Evolutionary conservation across 306 rosid genomes (phyloP).

Genomic region (Corylus avellana): DNA sequence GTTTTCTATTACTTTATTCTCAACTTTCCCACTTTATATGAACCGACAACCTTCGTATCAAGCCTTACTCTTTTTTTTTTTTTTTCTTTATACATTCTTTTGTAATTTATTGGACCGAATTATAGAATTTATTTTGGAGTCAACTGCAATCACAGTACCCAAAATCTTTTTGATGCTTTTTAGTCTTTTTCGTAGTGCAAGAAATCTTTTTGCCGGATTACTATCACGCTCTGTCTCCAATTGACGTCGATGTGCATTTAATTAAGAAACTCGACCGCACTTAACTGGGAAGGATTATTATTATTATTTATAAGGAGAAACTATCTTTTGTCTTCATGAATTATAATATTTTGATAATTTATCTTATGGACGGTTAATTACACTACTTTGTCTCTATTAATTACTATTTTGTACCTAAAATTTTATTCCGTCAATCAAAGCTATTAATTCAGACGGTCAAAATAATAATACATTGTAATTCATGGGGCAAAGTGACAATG

Average conservation of each 20-base stretch:
- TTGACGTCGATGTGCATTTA: neutral
- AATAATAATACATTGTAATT: no score
- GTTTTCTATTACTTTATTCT: constrained; percentile 5
- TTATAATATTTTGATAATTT: no score
- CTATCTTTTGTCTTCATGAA: no score
- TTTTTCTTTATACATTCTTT: neutral
- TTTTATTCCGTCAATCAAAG: no score
- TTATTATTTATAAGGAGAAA: no score
- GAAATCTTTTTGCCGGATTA: neutral
- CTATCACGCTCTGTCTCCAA: neutral
- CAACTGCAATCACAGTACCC: neutral
- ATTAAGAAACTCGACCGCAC: neutral
- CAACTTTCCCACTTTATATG: neutral
- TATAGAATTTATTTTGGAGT: neutral
- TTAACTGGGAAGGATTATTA: no score
- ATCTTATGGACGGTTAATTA: no score
- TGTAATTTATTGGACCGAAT: neutral
- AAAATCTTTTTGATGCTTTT: neutral
- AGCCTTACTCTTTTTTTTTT: neutral
- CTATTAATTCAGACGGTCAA: no score
- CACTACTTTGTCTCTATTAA: no score
- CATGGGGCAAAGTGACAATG: no score
- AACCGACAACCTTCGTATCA: neutral
- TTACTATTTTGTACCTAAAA: no score
- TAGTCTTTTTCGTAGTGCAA: neutral